These are phyloP conservation scores for Monilinia laxa DNA, from an alignment of 2,329 filamentous ascomycete genomes.

Conservation along the genomic window DNA sequence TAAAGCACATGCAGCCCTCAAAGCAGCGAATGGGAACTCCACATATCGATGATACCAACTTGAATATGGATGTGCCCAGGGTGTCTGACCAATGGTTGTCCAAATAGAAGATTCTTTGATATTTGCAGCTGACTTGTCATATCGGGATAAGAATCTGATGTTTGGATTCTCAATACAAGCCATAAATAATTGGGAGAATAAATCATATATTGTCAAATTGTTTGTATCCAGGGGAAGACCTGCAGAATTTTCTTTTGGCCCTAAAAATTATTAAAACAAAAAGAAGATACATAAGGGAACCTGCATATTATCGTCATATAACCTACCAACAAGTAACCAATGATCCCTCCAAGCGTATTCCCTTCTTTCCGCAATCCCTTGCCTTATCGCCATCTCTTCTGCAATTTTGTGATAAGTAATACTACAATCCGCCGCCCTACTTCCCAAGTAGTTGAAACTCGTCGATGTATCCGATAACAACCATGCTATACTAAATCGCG, in stretches of 20 bases:
- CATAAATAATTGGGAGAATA: constrained; percentile 43
- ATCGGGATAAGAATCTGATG: constrained; percentile 47
- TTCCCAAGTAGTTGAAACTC: constrained; percentile 46
- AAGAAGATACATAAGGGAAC: background rate
- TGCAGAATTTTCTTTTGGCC: constrained; percentile 41
- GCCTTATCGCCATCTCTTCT: constrained; percentile 46
- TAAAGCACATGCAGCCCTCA: constrained; percentile 45
- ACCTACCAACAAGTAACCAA: constrained; percentile 46
- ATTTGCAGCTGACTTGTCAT: constrained; percentile 51
- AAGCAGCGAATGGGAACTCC: constrained; percentile 47
- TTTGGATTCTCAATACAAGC: constrained; percentile 39
- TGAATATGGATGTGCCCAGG: constrained; percentile 47
- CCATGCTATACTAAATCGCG: constrained; percentile 47
- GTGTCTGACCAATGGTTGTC: constrained; percentile 48
- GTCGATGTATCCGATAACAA: constrained; percentile 48
- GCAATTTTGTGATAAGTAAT: constrained; percentile 49
- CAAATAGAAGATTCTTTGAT: constrained; percentile 50
- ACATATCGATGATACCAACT: constrained; percentile 51
- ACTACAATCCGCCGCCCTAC: constrained; percentile 44
- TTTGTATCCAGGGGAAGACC: constrained; percentile 36
- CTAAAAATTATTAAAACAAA: constrained; percentile 11
- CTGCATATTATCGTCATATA: background rate
- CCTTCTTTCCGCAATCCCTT: constrained; percentile 42
- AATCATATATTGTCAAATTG: constrained; percentile 35
- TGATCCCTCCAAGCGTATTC: constrained; percentile 50